Conservation (phyloP, 495 filamentous ascomycete species). For the Paragyromitra xinjiangensis region DNA sequence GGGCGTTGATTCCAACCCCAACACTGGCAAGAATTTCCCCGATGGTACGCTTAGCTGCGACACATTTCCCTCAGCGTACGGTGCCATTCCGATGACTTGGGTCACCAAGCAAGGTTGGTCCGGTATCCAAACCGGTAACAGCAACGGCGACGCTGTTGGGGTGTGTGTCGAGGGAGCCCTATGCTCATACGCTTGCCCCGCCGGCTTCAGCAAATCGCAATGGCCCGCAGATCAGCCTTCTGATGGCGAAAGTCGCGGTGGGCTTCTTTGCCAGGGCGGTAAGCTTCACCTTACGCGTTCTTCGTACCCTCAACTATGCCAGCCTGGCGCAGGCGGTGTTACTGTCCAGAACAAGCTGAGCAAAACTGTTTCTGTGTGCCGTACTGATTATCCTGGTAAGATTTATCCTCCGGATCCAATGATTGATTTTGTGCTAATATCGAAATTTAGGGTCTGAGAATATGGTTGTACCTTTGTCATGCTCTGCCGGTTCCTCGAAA, state of each 20-base stretch:
- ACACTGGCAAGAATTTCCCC: conserved; percentile 67
- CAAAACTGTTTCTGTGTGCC: conserved; percentile 77
- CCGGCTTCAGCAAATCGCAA: conserved; percentile 91
- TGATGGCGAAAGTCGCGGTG: conserved; percentile 88
- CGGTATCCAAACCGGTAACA: conserved; percentile 79
- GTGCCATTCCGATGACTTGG: conserved; percentile 76
- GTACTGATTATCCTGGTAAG: conserved; percentile 92
- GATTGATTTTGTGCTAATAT: conserved; percentile 31
- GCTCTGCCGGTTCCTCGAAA: conserved; percentile 65
- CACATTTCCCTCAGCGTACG: conserved; percentile 82
- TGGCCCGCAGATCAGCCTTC: conserved; percentile 84
- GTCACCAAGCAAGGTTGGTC: conserved; percentile 77
- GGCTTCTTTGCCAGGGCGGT: conserved; percentile 81
- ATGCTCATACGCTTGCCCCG: conserved; percentile 94
- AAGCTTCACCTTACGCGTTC: conserved; percentile 81
- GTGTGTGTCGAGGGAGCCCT: conserved; percentile 70
- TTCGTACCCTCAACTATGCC: conserved; percentile 75
- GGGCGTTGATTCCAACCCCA: conserved; percentile 66
- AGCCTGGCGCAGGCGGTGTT: conserved; percentile 73
- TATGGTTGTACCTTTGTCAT: conserved; percentile 79
- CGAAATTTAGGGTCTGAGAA: conserved; percentile 69
- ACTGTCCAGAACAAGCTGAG: conserved; percentile 75
- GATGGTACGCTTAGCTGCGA: conserved; percentile 75
- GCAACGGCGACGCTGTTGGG: conserved; percentile 66
- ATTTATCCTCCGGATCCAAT: conserved; percentile 3